Evolutionary conservation across 2,329 filamentous ascomycete genomes (phyloP), one percentile per base, ranked within the genome.

Genomic region (Cladosporium sp.): DNA sequence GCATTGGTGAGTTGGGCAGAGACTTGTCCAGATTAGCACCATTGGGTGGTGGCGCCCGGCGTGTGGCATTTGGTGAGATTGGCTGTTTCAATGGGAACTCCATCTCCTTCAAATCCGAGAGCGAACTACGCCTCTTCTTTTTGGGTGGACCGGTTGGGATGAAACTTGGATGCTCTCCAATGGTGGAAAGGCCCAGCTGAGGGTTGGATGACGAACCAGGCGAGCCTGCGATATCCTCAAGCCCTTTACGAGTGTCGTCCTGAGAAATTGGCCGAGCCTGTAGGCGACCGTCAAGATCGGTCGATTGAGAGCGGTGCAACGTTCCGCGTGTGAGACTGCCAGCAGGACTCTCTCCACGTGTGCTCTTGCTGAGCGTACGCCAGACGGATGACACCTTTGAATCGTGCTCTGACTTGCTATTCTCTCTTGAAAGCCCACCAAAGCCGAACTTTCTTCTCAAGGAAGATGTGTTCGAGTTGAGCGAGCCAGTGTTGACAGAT

Each of bases 91-190:
- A 56, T 18, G 61, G 50, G 4, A 48, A 79, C 70, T 92, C 84
- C 15, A 88, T 73, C 50, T 74, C 78, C 58, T 83, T 86, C 42
- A 97, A 76, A 67, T 97, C 92, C 4, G 91, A 96, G 37, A 97
- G 73, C 20, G 91, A 96, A 70, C 91, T 96, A 65, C 92, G 84
- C 50, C 92, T 80, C 73, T 95, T 96, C 72, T 85, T 91, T 65
- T 80, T 84, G 39, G 74, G 70, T n/a, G 68, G 68, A 56, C 61
- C 66, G 12, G 66, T 73, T 11, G 67, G 64, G 43, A 70, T 67
- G 64, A 74, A 71, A 67, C 73, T 73, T 13, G 65, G 62, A 49
- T 66, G 63, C 50, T 72, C 74, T 58, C 71, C 76, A 61, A 76
- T 83, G 5, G 77, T 78, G 17, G 72, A 73, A 29, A 81, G 64